Evolutionary conservation across 2,329 filamentous ascomycete species (phyloP).

Genomic region (Dendrostoma leiphaemia): DNA sequence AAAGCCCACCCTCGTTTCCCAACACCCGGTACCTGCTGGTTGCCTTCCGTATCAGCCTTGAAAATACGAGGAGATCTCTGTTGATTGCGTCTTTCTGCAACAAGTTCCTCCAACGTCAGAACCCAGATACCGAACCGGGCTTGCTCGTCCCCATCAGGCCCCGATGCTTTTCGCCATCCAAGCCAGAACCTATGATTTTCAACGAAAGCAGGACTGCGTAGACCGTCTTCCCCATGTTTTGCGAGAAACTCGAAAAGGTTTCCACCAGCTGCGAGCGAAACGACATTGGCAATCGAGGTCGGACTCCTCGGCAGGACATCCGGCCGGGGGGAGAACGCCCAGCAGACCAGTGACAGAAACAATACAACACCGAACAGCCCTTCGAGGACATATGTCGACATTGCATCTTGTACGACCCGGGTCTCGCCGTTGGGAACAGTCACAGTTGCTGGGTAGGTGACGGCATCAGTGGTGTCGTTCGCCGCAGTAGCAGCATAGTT

Average conservation of each 20-base stretch:
- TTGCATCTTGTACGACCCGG: neutral
- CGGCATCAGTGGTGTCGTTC: neutral
- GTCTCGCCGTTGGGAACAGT: neutral
- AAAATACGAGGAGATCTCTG: too few species aligned
- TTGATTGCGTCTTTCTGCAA: too few species aligned
- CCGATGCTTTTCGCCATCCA: neutral
- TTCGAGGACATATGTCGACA: neutral
- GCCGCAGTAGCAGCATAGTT: neutral
- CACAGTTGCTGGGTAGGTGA: neutral
- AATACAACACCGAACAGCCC: neutral
- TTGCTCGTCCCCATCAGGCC: too few species aligned
- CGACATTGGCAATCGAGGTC: neutral
- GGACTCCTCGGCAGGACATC: neutral
- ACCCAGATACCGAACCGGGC: too few species aligned
- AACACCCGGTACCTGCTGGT: too few species aligned
- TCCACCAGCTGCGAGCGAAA: neutral
- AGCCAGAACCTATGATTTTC: neutral
- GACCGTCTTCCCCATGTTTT: neutral
- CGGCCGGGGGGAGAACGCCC: neutral
- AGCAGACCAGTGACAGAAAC: neutral
- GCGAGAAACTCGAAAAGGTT: neutral
- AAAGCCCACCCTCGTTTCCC: too few species aligned
- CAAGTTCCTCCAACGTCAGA: too few species aligned
- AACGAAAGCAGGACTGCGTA: neutral
- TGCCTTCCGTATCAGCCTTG: too few species aligned